Evolutionary conservation across 192 early-diverging fungal genomes (phyloP).

Genomic region (Mortierella alpina): DNA sequence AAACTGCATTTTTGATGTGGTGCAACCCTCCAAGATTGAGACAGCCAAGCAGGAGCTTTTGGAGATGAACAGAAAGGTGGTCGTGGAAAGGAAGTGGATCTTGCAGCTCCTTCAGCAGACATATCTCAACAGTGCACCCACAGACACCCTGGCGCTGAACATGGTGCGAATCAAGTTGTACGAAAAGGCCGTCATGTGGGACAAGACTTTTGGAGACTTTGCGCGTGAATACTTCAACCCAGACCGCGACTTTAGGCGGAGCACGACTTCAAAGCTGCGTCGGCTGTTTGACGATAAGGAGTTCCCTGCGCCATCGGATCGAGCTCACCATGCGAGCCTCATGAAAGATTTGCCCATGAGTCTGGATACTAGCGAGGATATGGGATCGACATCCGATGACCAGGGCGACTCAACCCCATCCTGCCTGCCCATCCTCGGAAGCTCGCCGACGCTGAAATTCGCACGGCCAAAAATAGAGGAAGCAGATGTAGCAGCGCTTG

Average conservation of each 20-base stretch:
- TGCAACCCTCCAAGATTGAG: conserved; percentile 76
- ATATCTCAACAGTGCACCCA: conserved; percentile 76
- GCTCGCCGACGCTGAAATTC: conserved; percentile 53
- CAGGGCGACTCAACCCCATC: conserved; percentile 29
- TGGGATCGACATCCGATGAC: conserved; percentile 24
- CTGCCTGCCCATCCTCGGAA: conserved; percentile 57
- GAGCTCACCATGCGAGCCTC: conserved; percentile 54
- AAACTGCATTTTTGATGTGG: conserved; percentile 82
- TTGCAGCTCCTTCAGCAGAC: conserved; percentile 89
- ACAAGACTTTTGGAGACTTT: conserved; percentile 84
- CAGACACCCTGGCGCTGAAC: conserved; percentile 86
- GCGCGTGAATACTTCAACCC: conserved; percentile 83
- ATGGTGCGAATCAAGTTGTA: conserved; percentile 80
- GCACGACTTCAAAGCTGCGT: conserved; percentile 71
- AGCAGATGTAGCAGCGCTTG: conserved; percentile 42
- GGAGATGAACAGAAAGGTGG: conserved; percentile 76
- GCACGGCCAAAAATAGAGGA: conserved; percentile 50
- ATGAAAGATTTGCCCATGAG: conserved; percentile 62
- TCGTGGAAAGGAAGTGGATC: conserved; percentile 82
- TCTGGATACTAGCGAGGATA: conserved; percentile 32
- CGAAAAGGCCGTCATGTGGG: conserved; percentile 86
- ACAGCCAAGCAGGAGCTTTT: conserved; percentile 76
- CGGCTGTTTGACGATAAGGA: conserved; percentile 73
- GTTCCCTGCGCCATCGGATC: conserved; percentile 48
- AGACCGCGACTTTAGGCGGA: conserved; percentile 78